phyloP scores from a whole-genome alignment of 306 rosid species.

The Myrica gale region DNA sequence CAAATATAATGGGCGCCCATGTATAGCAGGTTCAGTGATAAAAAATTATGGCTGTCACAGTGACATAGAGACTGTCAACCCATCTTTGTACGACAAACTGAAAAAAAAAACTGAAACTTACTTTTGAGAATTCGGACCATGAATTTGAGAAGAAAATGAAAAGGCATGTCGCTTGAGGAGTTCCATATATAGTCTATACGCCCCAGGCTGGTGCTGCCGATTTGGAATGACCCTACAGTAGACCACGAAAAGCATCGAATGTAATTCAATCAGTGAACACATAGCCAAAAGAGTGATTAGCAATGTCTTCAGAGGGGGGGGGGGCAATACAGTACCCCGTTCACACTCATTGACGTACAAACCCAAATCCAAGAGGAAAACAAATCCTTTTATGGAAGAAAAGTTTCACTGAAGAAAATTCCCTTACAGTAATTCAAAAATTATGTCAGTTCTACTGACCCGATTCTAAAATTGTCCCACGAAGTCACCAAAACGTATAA shows the following conservation, averaged over 20 bases:
- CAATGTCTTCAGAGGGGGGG: background rate
- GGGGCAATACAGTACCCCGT: background rate
- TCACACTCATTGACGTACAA: background rate
- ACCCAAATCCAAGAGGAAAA: background rate
- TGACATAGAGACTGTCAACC: background rate
- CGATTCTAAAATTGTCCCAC: background rate
- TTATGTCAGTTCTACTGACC: background rate
- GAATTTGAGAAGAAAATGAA: constrained; percentile 40
- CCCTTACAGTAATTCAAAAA: background rate
- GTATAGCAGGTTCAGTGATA: background rate
- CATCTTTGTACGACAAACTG: constrained; percentile 10
- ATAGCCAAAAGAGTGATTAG: background rate
- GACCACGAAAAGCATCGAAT: constrained; percentile 13
- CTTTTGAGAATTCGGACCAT: constrained; percentile 54
- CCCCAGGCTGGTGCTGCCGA: constrained; percentile 60
- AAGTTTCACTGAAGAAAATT: background rate
- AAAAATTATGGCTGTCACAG: background rate
- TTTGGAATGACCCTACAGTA: constrained; percentile 63
- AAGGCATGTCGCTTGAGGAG: constrained; percentile 58
- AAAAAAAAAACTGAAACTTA: constrained; percentile 39
- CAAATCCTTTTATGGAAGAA: background rate
- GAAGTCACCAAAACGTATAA: background rate
- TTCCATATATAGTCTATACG: constrained; percentile 77
- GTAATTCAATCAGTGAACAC: constrained; percentile 13
- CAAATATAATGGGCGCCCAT: background rate